Conservation (phyloP, 495 filamentous ascomycete genomes). For the Clohesyomyces aquaticus region DNA sequence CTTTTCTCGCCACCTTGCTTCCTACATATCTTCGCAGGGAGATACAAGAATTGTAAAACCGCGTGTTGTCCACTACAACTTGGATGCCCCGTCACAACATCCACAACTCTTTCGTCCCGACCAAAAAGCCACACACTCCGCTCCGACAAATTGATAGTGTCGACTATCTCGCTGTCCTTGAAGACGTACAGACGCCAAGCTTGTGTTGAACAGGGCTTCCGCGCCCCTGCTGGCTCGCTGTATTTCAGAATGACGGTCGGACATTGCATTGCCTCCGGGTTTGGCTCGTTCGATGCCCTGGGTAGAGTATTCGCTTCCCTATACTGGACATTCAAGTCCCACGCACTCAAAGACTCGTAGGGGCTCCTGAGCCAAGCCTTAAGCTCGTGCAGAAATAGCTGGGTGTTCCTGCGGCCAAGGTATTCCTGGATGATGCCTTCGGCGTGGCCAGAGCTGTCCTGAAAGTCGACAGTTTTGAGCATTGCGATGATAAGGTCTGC, state of each 20-base stretch:
- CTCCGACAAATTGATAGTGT: background rate
- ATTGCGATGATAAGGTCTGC: slow-evolving; percentile 1
- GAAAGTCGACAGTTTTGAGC: slow-evolving; percentile 5
- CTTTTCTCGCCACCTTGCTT: background rate
- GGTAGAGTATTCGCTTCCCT: background rate
- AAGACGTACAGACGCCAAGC: slow-evolving; percentile 1
- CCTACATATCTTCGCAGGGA: too few relatives aligned
- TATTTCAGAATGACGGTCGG: slow-evolving; percentile 7
- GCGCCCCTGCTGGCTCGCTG: slow-evolving; percentile 3
- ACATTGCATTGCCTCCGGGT: too few relatives aligned
- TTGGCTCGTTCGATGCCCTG: background rate
- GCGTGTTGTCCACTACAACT: slow-evolving; percentile 9
- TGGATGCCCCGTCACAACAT: slow-evolving; percentile 2
- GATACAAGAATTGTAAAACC: slow-evolving; percentile 1
- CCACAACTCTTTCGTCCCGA: background rate
- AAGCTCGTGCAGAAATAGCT: slow-evolving; percentile 9
- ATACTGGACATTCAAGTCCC: slow-evolving; percentile 4
- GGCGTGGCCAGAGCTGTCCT: slow-evolving; percentile 1
- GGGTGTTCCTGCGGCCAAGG: background rate
- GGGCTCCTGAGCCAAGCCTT: slow-evolving; percentile 4
- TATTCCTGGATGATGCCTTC: slow-evolving; percentile 3
- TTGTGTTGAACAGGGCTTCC: background rate
- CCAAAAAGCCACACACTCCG: slow-evolving; percentile 8
- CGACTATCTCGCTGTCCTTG: background rate
- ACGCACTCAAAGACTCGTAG: background rate